Evolutionary conservation across 2,329 filamentous ascomycete species (phyloP), one percentile per base, ranked within the genome.

Genomic region (Incumbomyces delicatus): DNA sequence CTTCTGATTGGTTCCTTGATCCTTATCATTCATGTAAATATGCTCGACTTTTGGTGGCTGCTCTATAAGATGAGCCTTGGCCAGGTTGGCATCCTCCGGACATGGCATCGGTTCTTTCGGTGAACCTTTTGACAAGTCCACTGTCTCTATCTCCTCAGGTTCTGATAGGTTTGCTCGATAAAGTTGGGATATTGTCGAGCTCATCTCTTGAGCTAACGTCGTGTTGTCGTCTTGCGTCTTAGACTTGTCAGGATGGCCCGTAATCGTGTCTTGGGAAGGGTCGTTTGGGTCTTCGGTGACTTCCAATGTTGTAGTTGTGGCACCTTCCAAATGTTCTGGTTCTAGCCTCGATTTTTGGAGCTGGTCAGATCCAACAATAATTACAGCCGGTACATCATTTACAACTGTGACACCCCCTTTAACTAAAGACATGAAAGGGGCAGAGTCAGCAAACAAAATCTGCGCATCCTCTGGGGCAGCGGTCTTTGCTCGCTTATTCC

Each of bases 401-500:
- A 8, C 22, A 27, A 8, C 22, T 8, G 22, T 8, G 5, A 4
- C 22, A 27, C 29, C n/a, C 3, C 38, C 33, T 14, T 45, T 22
- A 11, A n/a, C 34, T 20, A 38, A 22, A 31, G 42, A 38, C 18
- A 20, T 16, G 41, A 66, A 61, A 20, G 63, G 60, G 33, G 45
- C 62, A 31, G 71, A 68, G 47, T 66, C 66, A 7, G 87, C 86
- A 62, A 94, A 94, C 43, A 79, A 72, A 17, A 85, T 82, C 18
- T 83, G 77, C 57, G 94, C 81, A 14, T 78, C 82, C 57, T 85
- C 81, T 44, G 75, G 77, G 38, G 66, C 73, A 14, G 17, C 37
- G 49, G 78, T 80, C 55, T 81, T 80, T 52, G 79, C 80, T 61
- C 88, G 80, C 72, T 95, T 95, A 59, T 81, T 71, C 34, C 87